phyloP scores from a whole-genome alignment of 768 basidiomycete species.

The Dictyophora rubrovolvata region DNA sequence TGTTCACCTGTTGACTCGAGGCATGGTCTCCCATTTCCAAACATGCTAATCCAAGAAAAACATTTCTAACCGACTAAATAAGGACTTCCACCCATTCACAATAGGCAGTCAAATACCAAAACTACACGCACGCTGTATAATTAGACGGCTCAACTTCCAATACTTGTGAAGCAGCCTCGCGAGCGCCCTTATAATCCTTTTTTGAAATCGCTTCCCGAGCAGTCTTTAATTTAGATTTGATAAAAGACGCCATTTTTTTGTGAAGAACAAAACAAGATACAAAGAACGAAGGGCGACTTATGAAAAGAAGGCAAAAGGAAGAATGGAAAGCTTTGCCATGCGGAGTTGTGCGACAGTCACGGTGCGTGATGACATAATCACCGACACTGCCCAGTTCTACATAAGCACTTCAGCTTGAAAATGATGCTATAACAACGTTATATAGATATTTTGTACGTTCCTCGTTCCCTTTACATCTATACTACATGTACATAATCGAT shows the following conservation, averaged over 20 bases:
- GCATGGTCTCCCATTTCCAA: slow-evolving; percentile 63
- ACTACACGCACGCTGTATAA: slow-evolving; percentile 71
- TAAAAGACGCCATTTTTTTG: slow-evolving; percentile 24
- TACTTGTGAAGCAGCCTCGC: slow-evolving; percentile 53
- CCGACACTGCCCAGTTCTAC: too few species aligned
- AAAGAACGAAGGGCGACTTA: background rate
- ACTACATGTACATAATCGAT: too few species aligned
- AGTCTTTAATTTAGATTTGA: slow-evolving; percentile 67
- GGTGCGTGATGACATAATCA: too few species aligned
- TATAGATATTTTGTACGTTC: too few species aligned
- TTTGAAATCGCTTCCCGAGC: slow-evolving; percentile 66
- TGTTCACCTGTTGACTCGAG: slow-evolving; percentile 77
- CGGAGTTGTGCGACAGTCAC: too few species aligned
- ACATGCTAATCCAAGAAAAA: slow-evolving; percentile 75
- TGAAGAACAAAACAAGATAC: background rate
- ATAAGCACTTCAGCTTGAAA: too few species aligned
- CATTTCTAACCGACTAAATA: slow-evolving; percentile 41
- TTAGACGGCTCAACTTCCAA: slow-evolving; percentile 71
- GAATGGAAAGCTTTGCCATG: too few species aligned
- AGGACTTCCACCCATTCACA: too few species aligned
- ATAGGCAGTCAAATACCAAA: background rate
- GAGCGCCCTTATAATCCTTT: slow-evolving; percentile 64
- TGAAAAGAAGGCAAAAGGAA: background rate
- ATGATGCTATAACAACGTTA: too few species aligned
- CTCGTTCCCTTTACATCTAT: too few species aligned